Evolutionary conservation across 192 early-diverging fungal genomes (phyloP), one percentile per base, ranked within the genome.

Genomic region (Backusella sp.): DNA sequence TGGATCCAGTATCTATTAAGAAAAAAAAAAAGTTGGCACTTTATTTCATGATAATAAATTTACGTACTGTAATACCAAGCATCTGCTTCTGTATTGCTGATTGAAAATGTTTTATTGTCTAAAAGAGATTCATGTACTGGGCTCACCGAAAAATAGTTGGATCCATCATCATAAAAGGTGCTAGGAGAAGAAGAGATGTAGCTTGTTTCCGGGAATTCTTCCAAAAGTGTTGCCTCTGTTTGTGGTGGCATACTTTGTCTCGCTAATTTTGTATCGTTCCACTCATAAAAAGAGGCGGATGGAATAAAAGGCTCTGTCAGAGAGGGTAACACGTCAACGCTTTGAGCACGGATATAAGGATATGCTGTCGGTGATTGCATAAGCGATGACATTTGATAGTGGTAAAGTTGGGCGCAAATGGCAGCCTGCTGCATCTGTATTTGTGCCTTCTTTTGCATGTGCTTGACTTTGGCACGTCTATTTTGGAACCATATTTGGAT

Each of bases 401-500:
- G 74, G 30, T 76, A 68, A 15, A 79, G 72, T 41, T 79, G 77
- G 14, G 73, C 77, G 19, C 72, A 21, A 1, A 69, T 46, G 6
- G 65, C 35, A 8, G 74, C 77, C 37, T 79, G 73, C 41, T 79
- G 77, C 26, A 74, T 68, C 39, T 79, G 77, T 1, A 79, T 37
- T 32, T 79, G 73, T 21, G 68, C 77, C 35, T 68, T 74, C 46
- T 75, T 79, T 34, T 79, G 73, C 52, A 79, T 72, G 65, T 73
- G 77, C 30, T 76, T 77, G 19, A 77, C 75, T 44, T 76, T 76
- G 23, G 75, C 72, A 41, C 74, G 52, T 39, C 75, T 70, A 71
- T 76, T 76, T 68, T 80, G 74, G 44, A 80, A 80, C 72, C 74
- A 80, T 32, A 80, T 73, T 73, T 76, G 75, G 11, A 77, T 66